These are phyloP conservation scores for Rhynchospora pubera DNA, from an alignment of 176 grass and related monocot species.

Conservation along the genomic window DNA sequence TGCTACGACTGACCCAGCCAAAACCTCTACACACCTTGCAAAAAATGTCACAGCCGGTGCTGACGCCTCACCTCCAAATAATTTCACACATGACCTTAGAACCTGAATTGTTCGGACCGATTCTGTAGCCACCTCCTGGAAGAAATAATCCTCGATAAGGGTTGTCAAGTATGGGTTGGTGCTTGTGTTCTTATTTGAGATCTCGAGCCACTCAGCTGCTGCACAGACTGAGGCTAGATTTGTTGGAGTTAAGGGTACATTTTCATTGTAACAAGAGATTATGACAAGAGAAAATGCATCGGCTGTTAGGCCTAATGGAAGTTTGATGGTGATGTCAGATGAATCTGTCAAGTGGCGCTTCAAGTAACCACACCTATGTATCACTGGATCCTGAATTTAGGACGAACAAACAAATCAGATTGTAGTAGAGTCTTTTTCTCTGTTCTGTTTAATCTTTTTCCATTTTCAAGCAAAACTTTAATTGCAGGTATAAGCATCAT, in stretches of 20 bases:
- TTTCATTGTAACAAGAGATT: constrained; percentile 51
- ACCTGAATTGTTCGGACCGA: constrained; percentile 27
- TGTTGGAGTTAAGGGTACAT: constrained; percentile 26
- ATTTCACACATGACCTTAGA: constrained; percentile 38
- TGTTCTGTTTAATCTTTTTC: neutral
- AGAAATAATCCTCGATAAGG: constrained; percentile 65
- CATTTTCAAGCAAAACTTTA: neutral
- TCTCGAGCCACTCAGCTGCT: constrained; percentile 62
- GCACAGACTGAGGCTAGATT: constrained; percentile 44
- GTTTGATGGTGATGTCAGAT: constrained; percentile 34
- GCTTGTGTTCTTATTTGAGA: constrained; percentile 25
- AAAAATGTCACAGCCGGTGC: constrained; percentile 32
- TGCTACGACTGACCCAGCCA: constrained; percentile 28
- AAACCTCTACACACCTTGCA: constrained; percentile 58
- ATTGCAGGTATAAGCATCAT: no score
- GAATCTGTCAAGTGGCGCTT: constrained; percentile 44
- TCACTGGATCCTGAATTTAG: constrained; percentile 52
- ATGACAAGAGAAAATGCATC: constrained; percentile 33
- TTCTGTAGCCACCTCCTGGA: constrained; percentile 60
- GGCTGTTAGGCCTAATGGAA: constrained; percentile 38
- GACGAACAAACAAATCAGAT: neutral
- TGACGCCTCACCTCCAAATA: constrained; percentile 40
- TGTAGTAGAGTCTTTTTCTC: neutral
- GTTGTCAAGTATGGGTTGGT: constrained; percentile 12
- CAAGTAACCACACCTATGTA: constrained; percentile 55